phyloP scores from a whole-genome alignment of 805 yeast genomes.

The Saccharomycopsis malanga region DNA sequence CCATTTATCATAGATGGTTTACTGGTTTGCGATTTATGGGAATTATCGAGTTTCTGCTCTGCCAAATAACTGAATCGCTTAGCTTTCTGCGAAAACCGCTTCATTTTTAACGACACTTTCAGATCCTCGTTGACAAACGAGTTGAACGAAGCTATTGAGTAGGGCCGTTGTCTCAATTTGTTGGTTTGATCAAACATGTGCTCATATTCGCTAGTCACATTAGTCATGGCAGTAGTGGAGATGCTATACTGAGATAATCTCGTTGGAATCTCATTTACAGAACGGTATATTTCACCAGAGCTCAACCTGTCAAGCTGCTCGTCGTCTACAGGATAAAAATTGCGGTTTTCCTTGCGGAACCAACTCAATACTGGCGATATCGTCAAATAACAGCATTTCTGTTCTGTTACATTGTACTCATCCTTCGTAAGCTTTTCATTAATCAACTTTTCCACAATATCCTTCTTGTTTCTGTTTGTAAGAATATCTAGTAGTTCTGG shows the following conservation, averaged over 20 bases:
- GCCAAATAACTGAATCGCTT: constrained; percentile 18
- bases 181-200: not conserved
- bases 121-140: not conserved
- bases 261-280: not conserved
- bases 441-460: not conserved
- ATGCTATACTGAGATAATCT: constrained; percentile 4
- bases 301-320: not conserved
- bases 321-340: not conserved
- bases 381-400: not conserved
- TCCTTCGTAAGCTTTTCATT: not conserved
- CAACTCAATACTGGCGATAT: not conserved
- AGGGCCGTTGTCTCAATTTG: not conserved
- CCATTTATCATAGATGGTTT: no score
- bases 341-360: not conserved
- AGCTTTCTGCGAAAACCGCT: constrained; percentile 9
- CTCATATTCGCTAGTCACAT: constrained; percentile 4
- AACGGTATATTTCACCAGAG: not conserved
- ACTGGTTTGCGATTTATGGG: no score
- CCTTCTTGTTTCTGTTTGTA: no score
- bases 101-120: not conserved
- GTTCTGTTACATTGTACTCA: not conserved
- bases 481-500: no score
- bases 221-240: constrained; percentile 7
- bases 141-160: not conserved
- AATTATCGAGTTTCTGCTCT: constrained; percentile 4